These are phyloP conservation scores for Picochlorum sp. DNA, from an alignment of 139 green algal species.

Conservation along the genomic window DNA sequence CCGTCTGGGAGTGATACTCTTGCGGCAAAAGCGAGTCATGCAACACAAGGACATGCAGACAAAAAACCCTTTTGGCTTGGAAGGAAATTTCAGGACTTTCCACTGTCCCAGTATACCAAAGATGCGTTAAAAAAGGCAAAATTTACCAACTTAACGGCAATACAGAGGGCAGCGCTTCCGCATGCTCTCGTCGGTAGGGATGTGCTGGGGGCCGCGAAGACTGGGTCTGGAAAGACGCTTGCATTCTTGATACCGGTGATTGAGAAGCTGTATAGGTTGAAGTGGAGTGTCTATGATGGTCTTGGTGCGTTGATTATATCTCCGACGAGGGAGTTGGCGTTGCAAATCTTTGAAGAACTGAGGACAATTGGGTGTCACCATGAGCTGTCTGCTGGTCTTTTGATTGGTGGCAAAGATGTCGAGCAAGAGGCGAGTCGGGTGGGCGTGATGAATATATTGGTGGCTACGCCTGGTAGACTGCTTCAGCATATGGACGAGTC, in stretches of 20 bases:
- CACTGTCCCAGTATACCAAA: conserved; percentile 45
- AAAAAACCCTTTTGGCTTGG: background rate
- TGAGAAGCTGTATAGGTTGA: conserved; percentile 76
- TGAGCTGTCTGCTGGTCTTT: conserved; percentile 73
- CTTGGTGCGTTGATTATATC: conserved; percentile 89
- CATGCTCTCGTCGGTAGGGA: conserved; percentile 86
- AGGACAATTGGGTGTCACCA: conserved; percentile 70
- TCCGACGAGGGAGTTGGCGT: conserved; percentile 89
- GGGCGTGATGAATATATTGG: conserved; percentile 78
- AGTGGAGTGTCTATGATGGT: conserved; percentile 80
- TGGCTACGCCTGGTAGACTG: conserved; percentile 87
- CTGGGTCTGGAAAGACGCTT: conserved; percentile 90
- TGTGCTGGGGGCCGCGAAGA: conserved; percentile 94
- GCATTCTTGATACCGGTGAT: conserved; percentile 91
- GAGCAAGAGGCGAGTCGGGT: conserved; percentile 63
- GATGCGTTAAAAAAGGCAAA: conserved; percentile 46
- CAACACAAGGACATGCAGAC: background rate
- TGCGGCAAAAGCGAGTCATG: background rate
- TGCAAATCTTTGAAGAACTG: conserved; percentile 91
- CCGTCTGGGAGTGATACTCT: conserved; percentile 40
- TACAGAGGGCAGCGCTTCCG: conserved; percentile 86
- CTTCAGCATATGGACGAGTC: conserved; percentile 99
- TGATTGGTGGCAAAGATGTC: conserved; percentile 93
- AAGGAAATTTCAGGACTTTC: conserved; percentile 46
- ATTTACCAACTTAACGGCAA: conserved; percentile 74